Evolutionary conservation across 73 alveolate species (phyloP), one percentile per base, ranked within the genome.

Genomic region (Vitrella brassicaformis): DNA sequence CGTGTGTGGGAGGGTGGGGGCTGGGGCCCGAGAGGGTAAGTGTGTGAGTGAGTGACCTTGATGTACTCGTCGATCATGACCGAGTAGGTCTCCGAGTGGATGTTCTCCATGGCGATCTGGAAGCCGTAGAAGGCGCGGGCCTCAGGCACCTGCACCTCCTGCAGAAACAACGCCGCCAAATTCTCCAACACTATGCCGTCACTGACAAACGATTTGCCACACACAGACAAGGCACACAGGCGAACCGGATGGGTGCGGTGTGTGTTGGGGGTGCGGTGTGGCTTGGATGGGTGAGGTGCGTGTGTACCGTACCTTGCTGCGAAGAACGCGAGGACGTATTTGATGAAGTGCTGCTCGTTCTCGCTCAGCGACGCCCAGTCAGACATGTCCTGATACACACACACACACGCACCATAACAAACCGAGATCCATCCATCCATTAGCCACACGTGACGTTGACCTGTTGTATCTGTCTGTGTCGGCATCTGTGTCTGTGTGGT

Each of bases 61-160:
- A 90, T 93, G 75, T 90, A 88, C 70, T 94, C 89, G 72, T 93
- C 98, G 67, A 93, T 93, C 77, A 93, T 87, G 26, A 89, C 90
- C 4, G 98, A 93, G 85, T 93, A 93, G 79, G 98, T 90, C 84
- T 93, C 98, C 25, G 93, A 81, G 91, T 93, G 98, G 71, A 93
- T 77, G 91, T 90, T 93, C 88, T 93, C 98, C 97, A 91, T 91
- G 71, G 91, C 94, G 74, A 88, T 86, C 75, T 93, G 90, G 91
- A 93, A 93, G 74, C 98, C 98, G 73, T 93, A 93, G 92, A 90
- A 93, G 81, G 93, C 89, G 69, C 96, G 74, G 27, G 95, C 94
- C 72, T 90, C 98, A 19, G 96, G 98, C 64, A 90, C 79, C 81
- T 92, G 85, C 30, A 88, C 86, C 79, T 92, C 96, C 18, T 87